phyloP scores from a whole-genome alignment of 495 filamentous ascomycete genomes.

The Endocarpon pusillum region DNA sequence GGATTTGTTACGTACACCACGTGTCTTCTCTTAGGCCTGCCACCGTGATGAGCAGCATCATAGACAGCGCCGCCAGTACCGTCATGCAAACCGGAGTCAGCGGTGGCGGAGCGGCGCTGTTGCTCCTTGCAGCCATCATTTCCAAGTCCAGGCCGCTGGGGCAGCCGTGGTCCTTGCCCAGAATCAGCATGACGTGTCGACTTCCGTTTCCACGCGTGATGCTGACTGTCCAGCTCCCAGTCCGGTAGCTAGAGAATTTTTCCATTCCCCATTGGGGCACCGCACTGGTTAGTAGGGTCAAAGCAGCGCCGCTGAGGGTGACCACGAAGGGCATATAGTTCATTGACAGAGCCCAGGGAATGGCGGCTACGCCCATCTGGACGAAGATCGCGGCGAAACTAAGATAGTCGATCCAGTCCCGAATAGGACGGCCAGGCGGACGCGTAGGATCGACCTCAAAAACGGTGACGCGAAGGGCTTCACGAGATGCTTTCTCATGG shows the following conservation, averaged over 20 bases:
- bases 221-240: slow-evolving; percentile 14
- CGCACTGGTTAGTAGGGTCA: slow-evolving; percentile 18
- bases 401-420: slow-evolving; percentile 17
- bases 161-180: slow-evolving; percentile 10
- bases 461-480: slow-evolving; percentile 8
- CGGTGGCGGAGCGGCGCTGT: slow-evolving; percentile 6
- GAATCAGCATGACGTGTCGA: slow-evolving; percentile 26
- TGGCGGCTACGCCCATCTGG: slow-evolving; percentile 29
- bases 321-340: slow-evolving; percentile 30
- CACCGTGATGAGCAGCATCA: slow-evolving; percentile 21
- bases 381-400: slow-evolving; percentile 20
- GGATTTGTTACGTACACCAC: no score
- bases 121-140: slow-evolving; percentile 21
- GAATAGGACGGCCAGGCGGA: slow-evolving; percentile 3
- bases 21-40: slow-evolving; percentile 17
- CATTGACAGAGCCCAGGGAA: slow-evolving; percentile 22
- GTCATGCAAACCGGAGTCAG: slow-evolving; percentile 6
- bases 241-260: slow-evolving; percentile 28
- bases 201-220: slow-evolving; percentile 29
- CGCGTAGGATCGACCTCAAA: slow-evolving; percentile 3
- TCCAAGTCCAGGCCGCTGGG: slow-evolving; percentile 26
- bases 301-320: slow-evolving; percentile 21
- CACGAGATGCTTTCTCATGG: background rate
- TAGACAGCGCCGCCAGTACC: slow-evolving; percentile 20
- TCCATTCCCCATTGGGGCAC: slow-evolving; percentile 33